A percentile compares a stretch with the other conserved stretches of the same genome.
phyloP scores from a whole-genome alignment of 129 eudicot genomes.

The Flaveria sonorensis region DNA sequence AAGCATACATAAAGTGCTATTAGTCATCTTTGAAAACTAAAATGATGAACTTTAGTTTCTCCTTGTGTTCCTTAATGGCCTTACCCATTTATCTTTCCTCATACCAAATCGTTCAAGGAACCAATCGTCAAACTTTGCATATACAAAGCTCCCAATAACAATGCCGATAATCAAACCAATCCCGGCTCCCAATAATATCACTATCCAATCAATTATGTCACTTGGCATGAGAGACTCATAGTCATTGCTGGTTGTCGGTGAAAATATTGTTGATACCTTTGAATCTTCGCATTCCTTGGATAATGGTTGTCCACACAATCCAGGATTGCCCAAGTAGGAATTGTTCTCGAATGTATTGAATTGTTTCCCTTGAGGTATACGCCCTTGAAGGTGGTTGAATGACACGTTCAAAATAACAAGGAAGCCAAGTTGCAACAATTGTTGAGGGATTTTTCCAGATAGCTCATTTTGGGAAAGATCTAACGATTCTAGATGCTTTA shows the following conservation, averaged over 20 bases:
- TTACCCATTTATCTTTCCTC: slow-evolving; percentile 16
- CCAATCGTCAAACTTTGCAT: slow-evolving; percentile 15
- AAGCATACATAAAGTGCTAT: background rate
- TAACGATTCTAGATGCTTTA: too few species aligned
- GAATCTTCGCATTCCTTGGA: slow-evolving; percentile 11
- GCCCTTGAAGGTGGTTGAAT: slow-evolving; percentile 21
- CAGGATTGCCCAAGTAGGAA: slow-evolving; percentile 19
- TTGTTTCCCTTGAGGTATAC: slow-evolving; percentile 23
- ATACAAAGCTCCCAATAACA: background rate
- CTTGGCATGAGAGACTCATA: slow-evolving; percentile 11
- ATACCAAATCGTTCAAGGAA: slow-evolving; percentile 14
- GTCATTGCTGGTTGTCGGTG: background rate
- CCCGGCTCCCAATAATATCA: slow-evolving; percentile 17
- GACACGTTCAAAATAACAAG: slow-evolving; percentile 32
- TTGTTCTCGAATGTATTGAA: slow-evolving; percentile 27
- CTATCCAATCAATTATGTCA: slow-evolving; percentile 31
- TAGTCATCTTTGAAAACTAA: background rate
- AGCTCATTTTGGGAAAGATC: too few species aligned
- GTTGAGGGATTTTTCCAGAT: too few species aligned
- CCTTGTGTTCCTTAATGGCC: background rate
- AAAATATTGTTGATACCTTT: background rate
- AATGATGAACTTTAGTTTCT: background rate
- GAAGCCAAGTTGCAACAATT: slow-evolving; percentile 4
- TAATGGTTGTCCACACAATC: slow-evolving; percentile 30
- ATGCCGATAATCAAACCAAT: slow-evolving; percentile 24